Evolutionary conservation across 495 filamentous ascomycete genomes (phyloP), one percentile per base, ranked within the genome.

Genomic region (Amorphotheca resinae): DNA sequence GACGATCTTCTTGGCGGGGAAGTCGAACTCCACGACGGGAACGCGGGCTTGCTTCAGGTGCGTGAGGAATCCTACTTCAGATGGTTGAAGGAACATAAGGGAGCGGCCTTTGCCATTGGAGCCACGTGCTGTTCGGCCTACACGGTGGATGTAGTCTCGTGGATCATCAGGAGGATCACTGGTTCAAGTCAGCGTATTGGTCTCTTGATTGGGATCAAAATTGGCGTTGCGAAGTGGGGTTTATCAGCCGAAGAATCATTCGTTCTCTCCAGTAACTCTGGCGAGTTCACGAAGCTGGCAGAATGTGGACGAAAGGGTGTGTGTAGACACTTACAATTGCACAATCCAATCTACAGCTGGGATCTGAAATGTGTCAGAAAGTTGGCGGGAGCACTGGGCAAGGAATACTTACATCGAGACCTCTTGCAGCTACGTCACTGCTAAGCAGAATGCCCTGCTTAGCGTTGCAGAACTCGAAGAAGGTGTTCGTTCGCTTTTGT

Each of bases 381-480:
- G 17, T 15, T 28, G 9, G 14, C 12, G 22, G n/a, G 38, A 32
- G 14, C 20, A 5, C 25, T 28, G 44, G 22, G 44, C 30, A 22
- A 6, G 33, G n/a, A 9, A 5, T 7, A 63, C 73, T 63, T 62
- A 80, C 77, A 72, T 98, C 91, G 26, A 98, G 65, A 22, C 91
- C 91, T 50, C 91, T 68, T 6, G 91, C 93, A 28, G 93, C 91
- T 47, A 98, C 93, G 55, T 98, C 91, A 0, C 93, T 98, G 63
- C 87, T 95, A 50, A 98, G 87, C 31, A 98, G 63, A 3, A 82
- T 93, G 8, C 91, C 91, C 40, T 84, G 79, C 42, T 73, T 80
- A 5, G 91, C 88, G 59, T 98, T 98, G 64, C 83, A 87, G 68
- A 96, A 98, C 53, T 95, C 89, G 63, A 96, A 98, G 64, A 98